phyloP scores from a whole-genome alignment of 2,329 filamentous ascomycete species.

The Trichoderma koningiopsis region DNA sequence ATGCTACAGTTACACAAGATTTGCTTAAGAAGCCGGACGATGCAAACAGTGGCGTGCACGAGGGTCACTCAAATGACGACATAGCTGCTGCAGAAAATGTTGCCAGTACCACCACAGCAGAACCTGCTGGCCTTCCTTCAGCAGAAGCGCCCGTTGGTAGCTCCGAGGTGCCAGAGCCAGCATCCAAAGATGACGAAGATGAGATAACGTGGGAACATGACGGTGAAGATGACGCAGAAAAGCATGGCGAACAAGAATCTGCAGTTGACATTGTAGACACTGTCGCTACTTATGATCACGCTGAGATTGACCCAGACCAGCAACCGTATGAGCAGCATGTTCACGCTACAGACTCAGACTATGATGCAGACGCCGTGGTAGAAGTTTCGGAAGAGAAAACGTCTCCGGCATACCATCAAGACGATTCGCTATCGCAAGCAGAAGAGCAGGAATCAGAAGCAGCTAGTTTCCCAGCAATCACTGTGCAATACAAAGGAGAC shows the following conservation, averaged over 20 bases:
- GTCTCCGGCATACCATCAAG: conserved; percentile 23
- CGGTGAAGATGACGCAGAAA: conserved; percentile 17
- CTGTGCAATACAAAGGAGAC: conserved; percentile 48
- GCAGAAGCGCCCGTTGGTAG: not conserved
- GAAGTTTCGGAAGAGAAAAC: conserved; percentile 26
- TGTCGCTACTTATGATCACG: not conserved
- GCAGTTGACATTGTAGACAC: not conserved
- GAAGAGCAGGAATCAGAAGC: conserved; percentile 15
- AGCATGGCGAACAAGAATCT: not conserved
- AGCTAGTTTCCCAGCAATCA: conserved; percentile 41
- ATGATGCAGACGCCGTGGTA: conserved; percentile 30
- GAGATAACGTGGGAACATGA: conserved; percentile 30
- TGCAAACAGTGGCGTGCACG: not conserved
- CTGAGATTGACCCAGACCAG: not conserved
- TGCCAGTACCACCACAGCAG: not conserved
- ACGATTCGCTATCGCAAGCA: conserved; percentile 19
- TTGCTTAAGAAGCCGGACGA: not conserved
- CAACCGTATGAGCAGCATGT: conserved; percentile 16
- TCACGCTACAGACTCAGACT: conserved; percentile 45
- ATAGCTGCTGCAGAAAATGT: not conserved
- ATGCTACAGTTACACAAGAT: conserved; percentile 9
- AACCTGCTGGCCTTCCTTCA: not conserved
- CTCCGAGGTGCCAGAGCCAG: not conserved
- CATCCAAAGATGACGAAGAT: conserved; percentile 25
- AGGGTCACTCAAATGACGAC: not conserved